Evolutionary conservation across 768 basidiomycete genomes (phyloP), one percentile per base, ranked within the genome.

Genomic region (Boletus subparvulus): DNA sequence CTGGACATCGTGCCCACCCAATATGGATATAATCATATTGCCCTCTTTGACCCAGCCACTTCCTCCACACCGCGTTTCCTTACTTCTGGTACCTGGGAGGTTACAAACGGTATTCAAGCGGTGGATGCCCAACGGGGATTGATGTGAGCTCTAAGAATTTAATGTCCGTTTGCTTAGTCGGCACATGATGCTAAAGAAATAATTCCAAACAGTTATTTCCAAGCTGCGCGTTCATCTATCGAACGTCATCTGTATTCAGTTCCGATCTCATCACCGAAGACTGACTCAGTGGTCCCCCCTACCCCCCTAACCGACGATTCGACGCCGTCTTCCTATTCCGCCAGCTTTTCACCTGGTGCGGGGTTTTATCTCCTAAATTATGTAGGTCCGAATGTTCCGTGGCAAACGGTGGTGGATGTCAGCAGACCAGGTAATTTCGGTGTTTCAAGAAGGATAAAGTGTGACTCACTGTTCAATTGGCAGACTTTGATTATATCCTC

Each of bases 1-100:
- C 80, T 99, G 47, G 97, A 99, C 70, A 81, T 99, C 58, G 83
- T 95, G 6, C 93, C 96, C 10, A 85, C 81, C 32, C 64, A 75
- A 26, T 84, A 90, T 5, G 97, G 97, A 0, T 98, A 80, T 77
- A 88, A 92, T 62, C 96, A 98, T 68, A 86, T 99, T 65, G 97
- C 96, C 0, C 80, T 94, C 33, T 99, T 95, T 77, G 87, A 82
- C 61, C 87, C 93, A 7, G 84, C 88, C 4, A 81, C 80, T 57
- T 79, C 87, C 17, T 73, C 77, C 30, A 82, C 78, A 1, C 94
- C 95, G 3, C 80, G 74, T 35, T 99, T 92, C 77, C 77, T 99
- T 39, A 98, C 96, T 2, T 78, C 79, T 2, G 96, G 96, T 1
- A 69, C 83, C 17, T 97, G 94, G 94, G 96, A 99, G 72, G 92